Percentiles rank a stretch among this genome's conserved stretches.
These are phyloP conservation scores for Boletus sp. DNA, from an alignment of 1,284 basidiomycete species.

Conservation along the genomic window DNA sequence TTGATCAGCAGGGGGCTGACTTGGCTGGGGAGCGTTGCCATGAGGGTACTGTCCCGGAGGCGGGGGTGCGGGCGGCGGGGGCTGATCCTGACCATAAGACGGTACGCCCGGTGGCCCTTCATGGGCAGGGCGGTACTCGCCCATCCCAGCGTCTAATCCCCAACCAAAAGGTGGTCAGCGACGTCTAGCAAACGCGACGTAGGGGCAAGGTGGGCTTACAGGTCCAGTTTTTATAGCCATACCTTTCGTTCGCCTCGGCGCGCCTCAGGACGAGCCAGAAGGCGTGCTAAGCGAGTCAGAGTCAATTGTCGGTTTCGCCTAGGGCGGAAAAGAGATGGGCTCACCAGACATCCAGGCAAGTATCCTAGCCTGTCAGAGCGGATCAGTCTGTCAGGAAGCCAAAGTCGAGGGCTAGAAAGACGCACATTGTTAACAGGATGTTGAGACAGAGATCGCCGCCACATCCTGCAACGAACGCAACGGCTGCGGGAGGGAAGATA, in stretches of 20 bases:
- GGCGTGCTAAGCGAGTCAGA: slow-evolving; percentile 39
- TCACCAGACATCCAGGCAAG: slow-evolving; percentile 64
- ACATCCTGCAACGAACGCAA: slow-evolving; percentile 63
- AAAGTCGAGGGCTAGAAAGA: background rate
- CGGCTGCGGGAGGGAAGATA: slow-evolving; percentile 54
- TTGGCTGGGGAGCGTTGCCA: background rate
- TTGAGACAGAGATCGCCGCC: slow-evolving; percentile 66
- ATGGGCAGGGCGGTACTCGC: slow-evolving; percentile 10
- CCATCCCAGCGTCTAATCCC: slow-evolving; percentile 21
- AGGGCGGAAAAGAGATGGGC: background rate
- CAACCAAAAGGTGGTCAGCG: background rate
- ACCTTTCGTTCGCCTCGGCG: slow-evolving; percentile 69
- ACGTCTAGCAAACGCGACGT: background rate
- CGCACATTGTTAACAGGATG: slow-evolving; percentile 60
- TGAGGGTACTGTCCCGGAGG: slow-evolving; percentile 1
- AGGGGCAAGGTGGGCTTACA: slow-evolving; percentile 39
- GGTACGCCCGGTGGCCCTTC: background rate
- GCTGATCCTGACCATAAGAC: background rate
- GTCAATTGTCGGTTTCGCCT: background rate
- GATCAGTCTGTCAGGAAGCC: background rate
- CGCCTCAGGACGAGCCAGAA: slow-evolving; percentile 68
- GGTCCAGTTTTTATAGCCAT: slow-evolving; percentile 61
- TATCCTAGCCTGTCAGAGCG: slow-evolving; percentile 54
- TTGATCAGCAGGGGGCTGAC: slow-evolving; percentile 13
- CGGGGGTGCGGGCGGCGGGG: background rate